phyloP scores from a whole-genome alignment of 345 rosid genomes.

The Moricandia arvensis region DNA sequence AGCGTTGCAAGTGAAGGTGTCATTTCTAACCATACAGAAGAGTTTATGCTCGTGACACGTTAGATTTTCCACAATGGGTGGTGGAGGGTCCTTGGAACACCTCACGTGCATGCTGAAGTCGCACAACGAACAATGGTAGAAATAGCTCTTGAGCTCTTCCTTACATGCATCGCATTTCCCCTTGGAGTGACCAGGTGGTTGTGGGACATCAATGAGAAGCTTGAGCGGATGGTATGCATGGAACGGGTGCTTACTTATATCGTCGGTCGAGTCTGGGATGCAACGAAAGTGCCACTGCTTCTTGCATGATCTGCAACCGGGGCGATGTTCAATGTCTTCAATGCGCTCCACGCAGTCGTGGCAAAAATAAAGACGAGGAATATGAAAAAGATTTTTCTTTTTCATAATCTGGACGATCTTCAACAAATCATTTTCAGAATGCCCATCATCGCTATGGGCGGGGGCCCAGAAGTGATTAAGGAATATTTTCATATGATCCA shows the following conservation, averaged over 20 bases:
- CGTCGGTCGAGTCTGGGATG: not conserved
- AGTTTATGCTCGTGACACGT: constrained; percentile 1
- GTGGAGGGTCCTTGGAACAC: not conserved
- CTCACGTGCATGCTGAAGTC: constrained; percentile 3
- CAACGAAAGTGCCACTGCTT: not conserved
- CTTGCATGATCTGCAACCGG: not conserved
- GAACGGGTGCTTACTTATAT: not conserved
- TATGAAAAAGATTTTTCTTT: too few species aligned
- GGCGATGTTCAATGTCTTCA: not conserved
- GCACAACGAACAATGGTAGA: not conserved
- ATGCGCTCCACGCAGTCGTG: not conserved
- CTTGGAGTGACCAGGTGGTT: not conserved
- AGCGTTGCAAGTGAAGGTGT: not conserved
- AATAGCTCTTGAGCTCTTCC: not conserved
- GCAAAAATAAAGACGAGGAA: not conserved
- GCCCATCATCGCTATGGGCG: not conserved
- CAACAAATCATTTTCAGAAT: not conserved
- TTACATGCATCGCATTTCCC: not conserved
- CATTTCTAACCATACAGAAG: not conserved
- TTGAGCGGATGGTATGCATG: not conserved
- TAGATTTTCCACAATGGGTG: not conserved
- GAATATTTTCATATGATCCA: not conserved
- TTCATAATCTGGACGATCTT: too few species aligned
- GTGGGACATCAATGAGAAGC: not conserved
- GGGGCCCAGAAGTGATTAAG: not conserved